Evolutionary conservation across 116 monocot genomes (phyloP), one percentile per base, ranked within the genome.

Genomic region (Posidonia oceanica): DNA sequence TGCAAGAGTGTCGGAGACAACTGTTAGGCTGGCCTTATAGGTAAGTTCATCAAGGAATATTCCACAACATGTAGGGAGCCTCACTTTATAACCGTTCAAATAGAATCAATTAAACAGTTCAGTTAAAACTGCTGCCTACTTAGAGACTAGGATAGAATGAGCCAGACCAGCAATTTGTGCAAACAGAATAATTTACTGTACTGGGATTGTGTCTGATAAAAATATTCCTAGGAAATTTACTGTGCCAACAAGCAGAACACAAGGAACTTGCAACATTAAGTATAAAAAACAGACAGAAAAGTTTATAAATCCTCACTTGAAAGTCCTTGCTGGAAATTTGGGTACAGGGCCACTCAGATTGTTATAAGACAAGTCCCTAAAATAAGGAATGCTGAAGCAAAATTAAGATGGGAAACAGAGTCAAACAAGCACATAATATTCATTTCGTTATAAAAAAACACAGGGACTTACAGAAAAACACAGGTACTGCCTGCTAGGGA

Each of bases 351-450:
- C 86, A 67, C 75, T 83, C 70, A 86, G 72, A 68, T 86, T 86
- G 48, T 86, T 86, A 39, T 75, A 86, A 36, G 83, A 83, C 56
- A 86, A 72, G 52, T 86, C 86, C 69, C 86, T 86, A 78, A 62
- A 79, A 52, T 58, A 29, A 14, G 2, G 8, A 41, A 2, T 22
- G 12, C 59, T 15, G 7, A 74, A 42, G 4, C 21, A 36, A 55
- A 10, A 17, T 42, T 42, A 60, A 4, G 3, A 39, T 7, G 39
- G 54, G 15, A 72, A 39, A 11, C 70, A 70, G 54, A 70, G 13
- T 14, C n/a, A 7, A 68, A 36, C 62, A 37, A 62, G 13, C 44
- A 52, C 18, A 52, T 18, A 67, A 18, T 29, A 67, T 23, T 18
- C 51, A 64, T 40, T 21, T 64, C 7, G 21, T 29, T 36, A 13